Evolutionary conservation across 2,329 filamentous ascomycete species (phyloP), one percentile per base, ranked within the genome.

Genomic region (Dactylella cylindrospora): DNA sequence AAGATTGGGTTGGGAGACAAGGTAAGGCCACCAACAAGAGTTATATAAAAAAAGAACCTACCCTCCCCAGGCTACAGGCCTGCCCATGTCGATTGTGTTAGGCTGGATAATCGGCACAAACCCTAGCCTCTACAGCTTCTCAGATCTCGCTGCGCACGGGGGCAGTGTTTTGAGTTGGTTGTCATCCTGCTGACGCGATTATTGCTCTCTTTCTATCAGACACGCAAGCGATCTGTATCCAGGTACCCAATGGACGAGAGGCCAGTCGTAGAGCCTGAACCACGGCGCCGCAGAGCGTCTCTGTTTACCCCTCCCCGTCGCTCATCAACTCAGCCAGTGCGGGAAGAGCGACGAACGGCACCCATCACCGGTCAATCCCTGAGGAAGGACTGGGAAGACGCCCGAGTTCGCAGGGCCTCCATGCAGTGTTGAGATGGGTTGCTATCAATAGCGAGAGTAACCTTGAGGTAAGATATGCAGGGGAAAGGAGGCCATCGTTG

Each of bases 361-460:
- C 22, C 40, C 20, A 40, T 41, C 40, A 41, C 54, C 22, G 33
- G 25, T 23, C 40, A 46, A 10, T 20, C 39, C 10, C 28, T 47
- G n/a, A 26, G 15, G 4, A 39, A 47, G 29, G 40, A 47, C 20
- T 9, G 47, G 20, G 35, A 52, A 41, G 41, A 36, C 17, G 35
- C 47, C 22, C 41, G 35, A n/a, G 32, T 53, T 26, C 46, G 39
- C 17, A 52, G 47, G 15, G 22, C 23, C 13, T 53, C 47, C 10
- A 61, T 61, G 36, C 47, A 53, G 29, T 46, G 55, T 19, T 53
- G 40, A 45, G n/a, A n/a, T n/a, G n/a, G n/a, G n/a, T n/a, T n/a
- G n/a, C n/a, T n/a, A n/a, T n/a, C n/a, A n/a, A n/a, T n/a, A n/a
- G n/a, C n/a, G n/a, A n/a, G n/a, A n/a, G n/a, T n/a, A n/a, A n/a